Percentiles rank a stretch among this genome's conserved stretches.
Evolutionary conservation across 176 grass and related monocot species (phyloP).

Genomic region (Coix lacrymajobi): DNA sequence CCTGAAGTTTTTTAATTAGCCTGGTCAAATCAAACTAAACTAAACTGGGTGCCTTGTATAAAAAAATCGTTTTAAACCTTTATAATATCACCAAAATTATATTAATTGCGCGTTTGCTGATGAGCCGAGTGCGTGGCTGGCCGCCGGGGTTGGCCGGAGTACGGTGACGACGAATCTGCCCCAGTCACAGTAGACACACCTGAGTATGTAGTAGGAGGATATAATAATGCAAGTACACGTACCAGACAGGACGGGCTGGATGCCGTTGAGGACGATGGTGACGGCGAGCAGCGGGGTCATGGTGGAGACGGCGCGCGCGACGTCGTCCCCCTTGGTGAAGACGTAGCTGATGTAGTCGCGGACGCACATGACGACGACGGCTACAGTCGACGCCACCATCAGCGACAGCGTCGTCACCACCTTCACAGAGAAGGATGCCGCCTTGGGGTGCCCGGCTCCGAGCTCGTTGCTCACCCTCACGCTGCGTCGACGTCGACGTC

Average conservation of each 20-base stretch:
- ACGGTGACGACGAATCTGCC: no score
- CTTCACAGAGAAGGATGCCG: conserved; percentile 18
- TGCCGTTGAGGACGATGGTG: conserved; percentile 52
- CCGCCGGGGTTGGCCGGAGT: no score
- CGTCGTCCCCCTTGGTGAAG: conserved; percentile 13
- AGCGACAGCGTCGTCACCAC: neutral
- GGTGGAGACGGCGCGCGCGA: conserved; percentile 12
- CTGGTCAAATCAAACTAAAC: no score
- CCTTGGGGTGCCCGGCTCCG: conserved; percentile 16
- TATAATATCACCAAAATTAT: no score
- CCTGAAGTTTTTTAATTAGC: no score
- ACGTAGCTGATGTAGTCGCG: conserved; percentile 23
- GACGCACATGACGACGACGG: conserved; percentile 16
- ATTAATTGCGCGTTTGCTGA: no score
- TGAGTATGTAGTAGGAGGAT: no score
- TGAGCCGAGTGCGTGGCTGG: no score
- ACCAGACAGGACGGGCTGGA: conserved; percentile 79
- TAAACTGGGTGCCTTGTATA: no score
- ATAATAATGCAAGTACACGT: no score
- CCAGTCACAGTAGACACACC: no score
- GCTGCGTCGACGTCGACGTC: neutral
- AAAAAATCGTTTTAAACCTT: no score
- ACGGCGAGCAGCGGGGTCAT: conserved; percentile 28
- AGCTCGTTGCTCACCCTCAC: conserved; percentile 49
- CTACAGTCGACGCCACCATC: neutral